Evolutionary conservation across 768 basidiomycete species (phyloP).

Genomic region (Naematelia encephala): DNA sequence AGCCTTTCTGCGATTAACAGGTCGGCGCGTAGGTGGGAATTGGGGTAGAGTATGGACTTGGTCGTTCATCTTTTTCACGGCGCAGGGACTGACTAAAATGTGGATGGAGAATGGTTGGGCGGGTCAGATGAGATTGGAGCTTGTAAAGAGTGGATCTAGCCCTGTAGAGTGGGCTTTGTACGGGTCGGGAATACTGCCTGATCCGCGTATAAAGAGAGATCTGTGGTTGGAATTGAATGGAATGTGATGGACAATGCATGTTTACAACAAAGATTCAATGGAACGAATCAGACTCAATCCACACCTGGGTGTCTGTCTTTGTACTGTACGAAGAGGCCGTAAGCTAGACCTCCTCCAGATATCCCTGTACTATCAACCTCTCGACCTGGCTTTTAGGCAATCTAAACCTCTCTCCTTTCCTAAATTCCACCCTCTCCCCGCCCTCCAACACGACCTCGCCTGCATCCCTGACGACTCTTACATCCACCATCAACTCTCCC

Average conservation of each 20-base stretch:
- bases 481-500: slow-evolving; percentile 81
- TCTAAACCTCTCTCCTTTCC: slow-evolving; percentile 83
- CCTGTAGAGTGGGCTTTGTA: neutral
- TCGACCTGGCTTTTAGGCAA: slow-evolving; percentile 86
- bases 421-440: slow-evolving; percentile 75
- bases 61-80: neutral
- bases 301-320: too few relatives aligned
- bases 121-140: slow-evolving; percentile 4
- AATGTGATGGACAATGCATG: too few relatives aligned
- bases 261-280: too few relatives aligned
- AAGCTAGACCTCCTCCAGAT: slow-evolving; percentile 79
- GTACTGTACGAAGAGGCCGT: too few relatives aligned
- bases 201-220: neutral
- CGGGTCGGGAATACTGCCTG: neutral
- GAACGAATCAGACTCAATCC: too few relatives aligned
- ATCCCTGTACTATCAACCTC: slow-evolving; percentile 88
- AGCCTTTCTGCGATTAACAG: slow-evolving; percentile 1
- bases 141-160: neutral
- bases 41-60: slow-evolving; percentile 9
- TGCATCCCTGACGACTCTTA: slow-evolving; percentile 81
- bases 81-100: neutral
- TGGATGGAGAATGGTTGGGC: slow-evolving; percentile 9
- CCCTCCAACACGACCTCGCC: slow-evolving; percentile 88
- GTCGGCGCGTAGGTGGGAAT: slow-evolving; percentile 4
- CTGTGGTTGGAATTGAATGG: neutral